Evolutionary conservation across 257 asterid genomes (phyloP), one percentile per base, ranked within the genome.

Genomic region (Eustoma russellianum): DNA sequence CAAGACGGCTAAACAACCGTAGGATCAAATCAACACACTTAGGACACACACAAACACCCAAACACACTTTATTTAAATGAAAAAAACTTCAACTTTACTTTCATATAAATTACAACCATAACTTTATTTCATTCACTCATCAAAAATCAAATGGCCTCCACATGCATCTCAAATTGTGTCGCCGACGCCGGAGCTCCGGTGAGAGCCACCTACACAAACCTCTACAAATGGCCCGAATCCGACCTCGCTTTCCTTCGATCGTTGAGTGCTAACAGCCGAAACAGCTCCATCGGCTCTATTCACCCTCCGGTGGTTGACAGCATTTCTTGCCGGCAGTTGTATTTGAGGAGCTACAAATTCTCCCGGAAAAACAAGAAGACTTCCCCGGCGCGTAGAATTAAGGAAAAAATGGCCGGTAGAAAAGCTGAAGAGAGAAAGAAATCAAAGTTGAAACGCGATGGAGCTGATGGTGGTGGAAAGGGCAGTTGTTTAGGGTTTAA

Each of bases 151-250:
- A 74, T 74, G 80, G 44, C 77, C 35, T 70, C 80, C 6, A 50
- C 64, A 11, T 87, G 93, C 83, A 81, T 77, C 62, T 64, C 91
- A 33, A 75, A 62, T 47, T 77, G 87, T 46, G 74, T 70, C 19
- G 59, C 65, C 2, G 93, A 87, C 24, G 58, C 82, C 3, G 63
- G 71, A 34, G 62, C 49, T 5, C 96, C 96, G 0, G 73, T 79
- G 9, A 67, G 93, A 54, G 93, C 88, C 46, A 81, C 75, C 30
- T 82, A 84, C 14, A 76, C 76, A n/a, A 88, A 71, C 74, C 82
- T 82, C 46, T 84, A 84, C 85, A 88, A 84, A 70, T 82, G 96
- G 94, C 93, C 94, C 55, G 96, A 77, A 69, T 82, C 96, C 33
- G 94, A 84, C 30, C 86, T 79, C 18, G 97, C 79, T 56, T 88